Evolutionary conservation across 2,329 filamentous ascomycete species (phyloP).

Genomic region (Fonsecaea erecta): DNA sequence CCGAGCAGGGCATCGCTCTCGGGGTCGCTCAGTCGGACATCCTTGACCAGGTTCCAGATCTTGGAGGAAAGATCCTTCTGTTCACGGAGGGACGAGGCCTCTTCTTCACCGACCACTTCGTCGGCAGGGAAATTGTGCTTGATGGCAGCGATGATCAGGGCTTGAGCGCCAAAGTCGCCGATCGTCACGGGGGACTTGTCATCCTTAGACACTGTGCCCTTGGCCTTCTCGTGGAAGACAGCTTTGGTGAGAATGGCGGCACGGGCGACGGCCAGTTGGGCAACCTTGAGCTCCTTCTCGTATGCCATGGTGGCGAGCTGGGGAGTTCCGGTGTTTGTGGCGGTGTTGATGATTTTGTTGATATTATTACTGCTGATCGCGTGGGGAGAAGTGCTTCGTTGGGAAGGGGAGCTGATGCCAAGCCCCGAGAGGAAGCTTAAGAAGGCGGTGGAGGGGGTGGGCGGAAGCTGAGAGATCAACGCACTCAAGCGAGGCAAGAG

Average conservation of each 20-base stretch:
- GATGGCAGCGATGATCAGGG: conserved; percentile 90
- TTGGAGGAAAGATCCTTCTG: conserved; percentile 71
- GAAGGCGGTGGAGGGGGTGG: background rate
- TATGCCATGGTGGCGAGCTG: conserved; percentile 56
- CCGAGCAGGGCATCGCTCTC: conserved; percentile 71
- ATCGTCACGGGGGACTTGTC: conserved; percentile 97
- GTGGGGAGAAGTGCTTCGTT: background rate
- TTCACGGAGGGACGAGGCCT: conserved; percentile 76
- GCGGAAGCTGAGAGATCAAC: conserved; percentile 24
- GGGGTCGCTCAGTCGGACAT: conserved; percentile 69
- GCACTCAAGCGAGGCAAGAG: conserved; percentile 19
- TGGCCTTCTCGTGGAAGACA: conserved; percentile 85
- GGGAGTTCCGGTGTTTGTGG: background rate
- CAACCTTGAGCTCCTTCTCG: conserved; percentile 77
- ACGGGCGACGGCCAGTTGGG: conserved; percentile 86
- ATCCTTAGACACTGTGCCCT: conserved; percentile 91
- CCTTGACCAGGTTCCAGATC: conserved; percentile 83
- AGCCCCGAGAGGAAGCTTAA: conserved; percentile 21
- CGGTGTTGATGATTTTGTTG: background rate
- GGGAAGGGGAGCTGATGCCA: conserved; percentile 22
- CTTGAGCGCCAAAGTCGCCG: conserved; percentile 96
- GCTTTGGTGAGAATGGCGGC: conserved; percentile 75
- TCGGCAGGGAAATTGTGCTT: conserved; percentile 88
- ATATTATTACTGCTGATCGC: background rate
- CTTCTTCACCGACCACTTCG: conserved; percentile 93